Evolutionary conservation across 192 early-diverging fungal species (phyloP).

Genomic region (Gorgonomyces haynaldii): DNA sequence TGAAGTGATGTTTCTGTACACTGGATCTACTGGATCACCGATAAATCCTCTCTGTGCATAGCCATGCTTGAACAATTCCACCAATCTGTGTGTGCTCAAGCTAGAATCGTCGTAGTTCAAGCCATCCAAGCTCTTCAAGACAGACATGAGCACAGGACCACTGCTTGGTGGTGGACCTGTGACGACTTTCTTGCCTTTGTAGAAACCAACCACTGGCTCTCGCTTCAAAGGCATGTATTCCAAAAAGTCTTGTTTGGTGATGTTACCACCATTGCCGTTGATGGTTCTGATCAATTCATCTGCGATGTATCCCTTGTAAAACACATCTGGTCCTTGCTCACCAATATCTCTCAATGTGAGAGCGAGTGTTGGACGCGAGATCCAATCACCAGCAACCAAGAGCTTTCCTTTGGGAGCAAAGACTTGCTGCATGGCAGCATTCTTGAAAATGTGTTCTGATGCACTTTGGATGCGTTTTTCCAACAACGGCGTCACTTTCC

Average conservation of each 20-base stretch:
- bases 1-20: conserved; percentile 39
- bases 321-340: conserved; percentile 20
- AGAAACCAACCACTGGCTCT: conserved; percentile 51
- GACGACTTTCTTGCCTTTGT: conserved; percentile 65
- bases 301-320: conserved; percentile 48
- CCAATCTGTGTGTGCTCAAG: conserved; percentile 60
- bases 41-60: conserved; percentile 71
- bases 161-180: conserved; percentile 64
- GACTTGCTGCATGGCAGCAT: conserved; percentile 34
- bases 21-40: conserved; percentile 58
- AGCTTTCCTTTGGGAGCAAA: conserved; percentile 64
- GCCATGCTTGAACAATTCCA: conserved; percentile 80
- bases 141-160: conserved; percentile 68
- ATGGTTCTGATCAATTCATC: conserved; percentile 54
- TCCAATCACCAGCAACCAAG: conserved; percentile 52
- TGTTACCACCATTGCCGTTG: conserved; percentile 56
- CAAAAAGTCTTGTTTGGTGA: conserved; percentile 63
- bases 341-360: conserved; percentile 24
- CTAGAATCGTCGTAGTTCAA: conserved; percentile 44
- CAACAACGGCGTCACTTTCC: conserved; percentile 39
- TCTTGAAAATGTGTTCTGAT: conserved; percentile 19
- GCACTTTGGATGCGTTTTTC: conserved; percentile 10
- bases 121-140: conserved; percentile 81
- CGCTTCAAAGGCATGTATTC: conserved; percentile 52
- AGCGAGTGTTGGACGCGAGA: conserved; percentile 17